Conservation (phyloP, 2,329 filamentous ascomycete species). For the Diaporthe longicolla region DNA sequence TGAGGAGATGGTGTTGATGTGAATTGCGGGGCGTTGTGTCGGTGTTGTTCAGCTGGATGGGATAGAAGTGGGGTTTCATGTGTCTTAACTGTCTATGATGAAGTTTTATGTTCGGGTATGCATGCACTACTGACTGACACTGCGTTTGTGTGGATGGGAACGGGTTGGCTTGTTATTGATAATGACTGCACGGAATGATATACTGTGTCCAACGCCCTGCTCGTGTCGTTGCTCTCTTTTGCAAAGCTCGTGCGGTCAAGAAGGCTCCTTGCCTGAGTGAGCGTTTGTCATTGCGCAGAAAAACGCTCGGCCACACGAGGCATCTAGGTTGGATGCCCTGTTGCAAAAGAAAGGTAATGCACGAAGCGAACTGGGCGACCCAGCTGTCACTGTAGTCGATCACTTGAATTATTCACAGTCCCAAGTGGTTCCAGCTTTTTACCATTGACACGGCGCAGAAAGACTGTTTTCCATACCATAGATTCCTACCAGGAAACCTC, state of each 20-base stretch:
- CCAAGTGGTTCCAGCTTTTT: too few relatives aligned
- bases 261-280: neutral
- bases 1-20: neutral
- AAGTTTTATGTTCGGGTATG: slow-evolving; percentile 30
- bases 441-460: too few relatives aligned
- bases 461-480: too few relatives aligned
- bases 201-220: neutral
- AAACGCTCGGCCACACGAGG: too few relatives aligned
- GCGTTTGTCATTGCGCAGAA: neutral
- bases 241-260: neutral
- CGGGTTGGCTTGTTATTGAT: slow-evolving; percentile 34
- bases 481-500: too few relatives aligned
- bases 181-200: slow-evolving; percentile 41
- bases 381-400: too few relatives aligned
- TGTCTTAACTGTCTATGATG: slow-evolving; percentile 14
- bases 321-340: neutral
- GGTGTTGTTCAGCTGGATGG: neutral
- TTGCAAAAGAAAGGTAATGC: neutral
- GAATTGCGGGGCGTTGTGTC: too few relatives aligned
- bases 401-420: too few relatives aligned
- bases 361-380: too few relatives aligned
- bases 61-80: neutral
- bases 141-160: neutral
- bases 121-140: neutral
- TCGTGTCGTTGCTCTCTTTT: neutral